These are phyloP conservation scores for Lactarius evosmus DNA, from an alignment of 768 basidiomycete genomes.

Conservation along the genomic window DNA sequence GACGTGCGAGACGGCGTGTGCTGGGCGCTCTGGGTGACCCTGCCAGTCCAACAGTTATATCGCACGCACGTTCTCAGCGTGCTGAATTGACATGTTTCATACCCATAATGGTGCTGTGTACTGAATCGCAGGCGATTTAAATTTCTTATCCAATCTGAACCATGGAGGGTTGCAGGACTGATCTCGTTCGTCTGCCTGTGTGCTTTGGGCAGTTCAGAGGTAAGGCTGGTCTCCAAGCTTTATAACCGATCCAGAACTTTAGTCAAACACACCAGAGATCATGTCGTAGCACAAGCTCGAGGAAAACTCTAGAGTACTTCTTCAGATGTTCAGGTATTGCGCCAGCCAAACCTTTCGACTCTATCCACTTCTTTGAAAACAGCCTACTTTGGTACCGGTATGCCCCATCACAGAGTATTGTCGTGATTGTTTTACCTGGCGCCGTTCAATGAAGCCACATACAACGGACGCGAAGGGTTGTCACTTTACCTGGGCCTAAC, in stretches of 20 bases:
- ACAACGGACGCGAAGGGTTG: neutral
- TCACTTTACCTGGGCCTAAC: slow-evolving; percentile 68
- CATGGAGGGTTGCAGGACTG: too few relatives aligned
- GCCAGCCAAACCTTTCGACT: slow-evolving; percentile 68
- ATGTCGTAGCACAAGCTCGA: neutral
- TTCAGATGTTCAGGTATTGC: slow-evolving; percentile 81
- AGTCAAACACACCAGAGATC: neutral
- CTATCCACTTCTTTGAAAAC: slow-evolving; percentile 92
- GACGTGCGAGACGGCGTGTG: too few relatives aligned
- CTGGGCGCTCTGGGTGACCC: too few relatives aligned
- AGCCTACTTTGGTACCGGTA: slow-evolving; percentile 95
- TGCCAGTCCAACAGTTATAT: too few relatives aligned
- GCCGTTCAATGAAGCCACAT: neutral
- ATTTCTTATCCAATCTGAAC: neutral
- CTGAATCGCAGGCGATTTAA: neutral
- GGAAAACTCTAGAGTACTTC: slow-evolving; percentile 66
- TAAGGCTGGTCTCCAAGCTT: neutral
- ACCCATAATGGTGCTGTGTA: neutral
- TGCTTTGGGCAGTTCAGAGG: too few relatives aligned
- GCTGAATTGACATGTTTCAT: neutral
- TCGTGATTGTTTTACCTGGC: slow-evolving; percentile 78
- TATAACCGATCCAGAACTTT: neutral
- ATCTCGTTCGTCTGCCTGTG: neutral
- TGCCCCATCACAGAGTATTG: slow-evolving; percentile 92
- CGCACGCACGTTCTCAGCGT: neutral